Conservation (phyloP, 2,329 filamentous ascomycete genomes). For the Aureobasidium sp. region DNA sequence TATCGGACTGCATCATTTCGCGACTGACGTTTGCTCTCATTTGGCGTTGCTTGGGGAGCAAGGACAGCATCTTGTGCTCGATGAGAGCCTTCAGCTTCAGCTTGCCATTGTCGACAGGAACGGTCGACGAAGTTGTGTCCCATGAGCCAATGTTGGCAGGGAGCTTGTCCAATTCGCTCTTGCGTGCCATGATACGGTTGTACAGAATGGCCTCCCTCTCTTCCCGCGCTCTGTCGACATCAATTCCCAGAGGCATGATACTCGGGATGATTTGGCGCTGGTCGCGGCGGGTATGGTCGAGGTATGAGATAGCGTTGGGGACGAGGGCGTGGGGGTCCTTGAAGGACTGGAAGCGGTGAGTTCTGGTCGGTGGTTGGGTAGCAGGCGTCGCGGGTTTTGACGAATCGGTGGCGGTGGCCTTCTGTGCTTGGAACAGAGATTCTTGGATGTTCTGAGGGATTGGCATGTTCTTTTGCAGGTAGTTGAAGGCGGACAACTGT, state of each 20-base stretch:
- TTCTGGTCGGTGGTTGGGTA: conserved; percentile 29
- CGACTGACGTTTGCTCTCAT: conserved; percentile 80
- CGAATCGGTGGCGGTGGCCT: conserved; percentile 35
- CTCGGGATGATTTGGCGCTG: conserved; percentile 76
- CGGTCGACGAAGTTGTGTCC: conserved; percentile 65
- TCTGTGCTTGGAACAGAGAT: conserved; percentile 66
- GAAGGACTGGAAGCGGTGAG: conserved; percentile 59
- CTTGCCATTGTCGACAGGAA: conserved; percentile 64
- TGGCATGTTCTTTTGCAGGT: conserved; percentile 77
- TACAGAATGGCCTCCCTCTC: conserved; percentile 83
- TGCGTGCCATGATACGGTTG: conserved; percentile 80
- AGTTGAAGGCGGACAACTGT: conserved; percentile 87
- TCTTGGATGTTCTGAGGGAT: conserved; percentile 73
- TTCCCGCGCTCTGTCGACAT: conserved; percentile 75
- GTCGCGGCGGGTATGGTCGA: conserved; percentile 66
- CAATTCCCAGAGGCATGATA: conserved; percentile 79
- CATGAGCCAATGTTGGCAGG: conserved; percentile 81
- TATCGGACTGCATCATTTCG: conserved; percentile 92
- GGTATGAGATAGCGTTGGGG: conserved; percentile 60
- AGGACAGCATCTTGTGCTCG: conserved; percentile 82
- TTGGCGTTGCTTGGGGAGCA: conserved; percentile 82
- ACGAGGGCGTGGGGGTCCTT: conserved; percentile 61
- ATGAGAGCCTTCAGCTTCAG: conserved; percentile 86
- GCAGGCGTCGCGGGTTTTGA: conserved; percentile 31
- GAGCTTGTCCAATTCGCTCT: conserved; percentile 74